A percentile compares a stretch with the other conserved stretches of the same genome.
These are phyloP conservation scores for Rhytidiadelphus loreus DNA, from an alignment of 225 moss, liverwort and hornwort genomes.

Conservation along the genomic window DNA sequence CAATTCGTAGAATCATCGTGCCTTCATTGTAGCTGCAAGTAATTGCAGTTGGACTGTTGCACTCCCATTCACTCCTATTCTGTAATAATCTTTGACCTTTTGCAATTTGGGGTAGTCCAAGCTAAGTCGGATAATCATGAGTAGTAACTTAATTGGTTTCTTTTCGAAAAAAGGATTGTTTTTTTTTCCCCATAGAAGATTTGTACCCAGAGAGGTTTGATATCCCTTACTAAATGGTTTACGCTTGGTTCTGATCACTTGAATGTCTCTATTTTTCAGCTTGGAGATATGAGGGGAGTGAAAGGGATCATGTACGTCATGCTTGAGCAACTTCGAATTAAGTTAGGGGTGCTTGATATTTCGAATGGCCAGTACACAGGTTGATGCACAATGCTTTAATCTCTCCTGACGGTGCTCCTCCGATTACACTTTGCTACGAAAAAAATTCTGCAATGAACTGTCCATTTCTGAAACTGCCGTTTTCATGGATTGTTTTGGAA, in stretches of 20 bases:
- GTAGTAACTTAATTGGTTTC: not conserved
- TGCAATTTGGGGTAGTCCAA: not conserved
- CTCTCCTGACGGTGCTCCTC: not conserved
- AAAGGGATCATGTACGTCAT: not conserved
- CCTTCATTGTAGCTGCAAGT: not conserved
- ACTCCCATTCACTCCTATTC: not conserved
- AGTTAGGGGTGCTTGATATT: slow-evolving; percentile 16
- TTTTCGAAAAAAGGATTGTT: too few relatives aligned
- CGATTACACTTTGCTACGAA: not conserved
- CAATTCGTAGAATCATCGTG: not conserved
- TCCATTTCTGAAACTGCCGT: not conserved
- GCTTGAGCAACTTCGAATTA: slow-evolving; percentile 6
- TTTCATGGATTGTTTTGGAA: not conserved
- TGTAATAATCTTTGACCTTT: not conserved
- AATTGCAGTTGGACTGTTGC: not conserved
- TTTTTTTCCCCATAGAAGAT: not conserved
- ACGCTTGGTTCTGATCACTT: not conserved
- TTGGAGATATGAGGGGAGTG: not conserved
- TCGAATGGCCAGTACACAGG: slow-evolving; percentile 8
- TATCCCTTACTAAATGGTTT: not conserved
- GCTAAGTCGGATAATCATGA: not conserved
- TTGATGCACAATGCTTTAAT: not conserved
- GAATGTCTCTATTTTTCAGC: not conserved
- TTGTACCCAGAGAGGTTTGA: not conserved
- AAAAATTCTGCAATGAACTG: not conserved